Percentiles rank a stretch among this genome's conserved stretches.
phyloP scores from a whole-genome alignment of 345 rosid genomes.

The Eucalyptus dawsonii region DNA sequence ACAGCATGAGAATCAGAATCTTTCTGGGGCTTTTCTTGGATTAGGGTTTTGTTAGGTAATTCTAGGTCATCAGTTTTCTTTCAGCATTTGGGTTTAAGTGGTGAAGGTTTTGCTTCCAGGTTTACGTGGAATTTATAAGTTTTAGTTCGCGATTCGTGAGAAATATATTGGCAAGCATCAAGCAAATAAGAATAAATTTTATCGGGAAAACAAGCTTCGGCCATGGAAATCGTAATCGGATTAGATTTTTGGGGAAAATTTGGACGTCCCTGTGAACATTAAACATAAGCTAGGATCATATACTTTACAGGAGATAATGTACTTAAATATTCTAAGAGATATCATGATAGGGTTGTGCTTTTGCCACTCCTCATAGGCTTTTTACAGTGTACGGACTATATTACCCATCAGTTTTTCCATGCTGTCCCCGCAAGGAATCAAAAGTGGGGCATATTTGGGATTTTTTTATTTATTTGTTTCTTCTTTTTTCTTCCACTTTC shows the following conservation, averaged over 20 bases:
- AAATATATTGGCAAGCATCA: neutral
- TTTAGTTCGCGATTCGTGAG: neutral
- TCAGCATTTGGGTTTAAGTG: neutral
- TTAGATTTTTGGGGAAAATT: neutral
- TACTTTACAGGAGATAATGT: neutral
- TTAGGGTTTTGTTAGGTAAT: neutral
- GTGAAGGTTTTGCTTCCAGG: neutral
- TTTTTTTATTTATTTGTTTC: no score
- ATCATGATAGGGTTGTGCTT: no score
- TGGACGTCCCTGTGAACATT: neutral
- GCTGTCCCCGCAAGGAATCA: no score
- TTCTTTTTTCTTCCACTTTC: no score
- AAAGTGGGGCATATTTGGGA: no score
- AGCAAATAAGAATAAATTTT: neutral
- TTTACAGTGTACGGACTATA: no score
- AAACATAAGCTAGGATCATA: neutral
- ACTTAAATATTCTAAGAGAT: neutral
- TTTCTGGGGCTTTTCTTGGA: neutral
- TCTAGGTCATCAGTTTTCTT: neutral
- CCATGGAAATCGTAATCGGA: neutral
- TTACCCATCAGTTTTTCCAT: no score
- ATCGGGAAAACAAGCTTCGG: neutral
- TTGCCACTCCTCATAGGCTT: no score
- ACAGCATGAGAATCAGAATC: neutral
- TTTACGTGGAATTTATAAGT: neutral